A percentile compares a stretch with the other conserved stretches of the same genome.
These are phyloP conservation scores for Paramecium pentaurelia DNA, from an alignment of 73 alveolate species.

Conservation along the genomic window DNA sequence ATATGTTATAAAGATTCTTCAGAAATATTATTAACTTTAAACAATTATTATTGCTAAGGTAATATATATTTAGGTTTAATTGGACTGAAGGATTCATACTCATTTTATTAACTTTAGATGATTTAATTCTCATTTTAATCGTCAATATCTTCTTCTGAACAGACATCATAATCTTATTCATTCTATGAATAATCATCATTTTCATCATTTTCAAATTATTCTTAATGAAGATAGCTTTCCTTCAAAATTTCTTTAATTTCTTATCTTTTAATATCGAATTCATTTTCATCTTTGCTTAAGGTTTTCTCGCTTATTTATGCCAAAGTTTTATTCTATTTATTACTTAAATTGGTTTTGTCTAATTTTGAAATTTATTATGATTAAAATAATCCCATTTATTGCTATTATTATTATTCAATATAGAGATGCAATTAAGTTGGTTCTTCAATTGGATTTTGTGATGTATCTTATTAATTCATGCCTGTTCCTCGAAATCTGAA, in stretches of 20 bases:
- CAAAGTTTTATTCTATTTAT: slow-evolving; percentile 17
- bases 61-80: not conserved
- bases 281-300: not conserved
- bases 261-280: not conserved
- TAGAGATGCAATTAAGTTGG: slow-evolving; percentile 13
- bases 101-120: not conserved
- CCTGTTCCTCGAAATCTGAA: slow-evolving; percentile 1
- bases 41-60: slow-evolving; percentile 1
- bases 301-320: slow-evolving; percentile 20
- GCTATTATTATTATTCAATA: not conserved
- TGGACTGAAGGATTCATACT: slow-evolving; percentile 17
- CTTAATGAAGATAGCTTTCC: not conserved
- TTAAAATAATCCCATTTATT: not conserved
- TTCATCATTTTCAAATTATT: slow-evolving; percentile 17
- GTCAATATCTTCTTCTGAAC: not conserved
- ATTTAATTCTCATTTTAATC: not conserved
- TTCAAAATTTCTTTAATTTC: slow-evolving; percentile 35
- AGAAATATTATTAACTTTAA: not conserved
- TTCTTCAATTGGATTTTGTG: slow-evolving; percentile 33
- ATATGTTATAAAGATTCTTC: not conserved
- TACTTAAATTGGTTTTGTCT: not conserved
- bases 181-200: slow-evolving; percentile 44
- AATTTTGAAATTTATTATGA: not conserved
- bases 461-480: slow-evolving; percentile 5
- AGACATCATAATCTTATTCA: not conserved